Evolutionary conservation across 1,284 basidiomycete genomes (phyloP).

Genomic region (Peniophora sp.): DNA sequence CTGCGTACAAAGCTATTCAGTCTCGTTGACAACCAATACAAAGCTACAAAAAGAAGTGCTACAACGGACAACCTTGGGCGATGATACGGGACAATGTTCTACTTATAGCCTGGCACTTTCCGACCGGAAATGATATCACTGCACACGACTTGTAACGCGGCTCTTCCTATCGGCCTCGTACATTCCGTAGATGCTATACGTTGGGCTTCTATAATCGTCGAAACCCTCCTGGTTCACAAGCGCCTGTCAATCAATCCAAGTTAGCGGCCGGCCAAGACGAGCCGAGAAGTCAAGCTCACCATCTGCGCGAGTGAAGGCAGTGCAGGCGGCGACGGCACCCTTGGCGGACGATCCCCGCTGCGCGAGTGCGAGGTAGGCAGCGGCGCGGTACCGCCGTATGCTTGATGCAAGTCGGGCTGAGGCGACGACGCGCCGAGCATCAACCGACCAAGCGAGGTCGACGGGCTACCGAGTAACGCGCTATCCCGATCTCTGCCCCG

Average conservation of each 20-base stretch:
- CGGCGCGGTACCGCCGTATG: no score
- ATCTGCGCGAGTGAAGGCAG: conserved; percentile 69
- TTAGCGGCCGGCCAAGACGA: no score
- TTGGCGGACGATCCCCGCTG: conserved; percentile 50
- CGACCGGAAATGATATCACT: no score
- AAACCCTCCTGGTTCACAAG: conserved; percentile 54
- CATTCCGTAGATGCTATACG: conserved; percentile 71
- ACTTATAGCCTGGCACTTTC: conserved; percentile 12
- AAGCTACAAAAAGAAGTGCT: no score
- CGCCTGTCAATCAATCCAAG: conserved; percentile 21
- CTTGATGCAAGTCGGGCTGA: background rate
- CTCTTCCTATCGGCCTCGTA: conserved; percentile 62
- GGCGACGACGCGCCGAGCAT: conserved; percentile 33
- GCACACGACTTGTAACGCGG: conserved; percentile 16
- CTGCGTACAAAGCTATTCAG: no score
- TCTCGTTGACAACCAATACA: no score
- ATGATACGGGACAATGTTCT: background rate
- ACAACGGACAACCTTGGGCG: no score
- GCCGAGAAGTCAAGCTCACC: conserved; percentile 14
- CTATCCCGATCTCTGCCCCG: no score
- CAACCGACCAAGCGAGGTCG: conserved; percentile 44
- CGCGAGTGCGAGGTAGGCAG: no score
- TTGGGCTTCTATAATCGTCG: conserved; percentile 65
- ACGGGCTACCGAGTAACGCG: conserved; percentile 21
- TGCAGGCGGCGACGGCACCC: conserved; percentile 69